These are phyloP conservation scores for Phytophthora hybrid DNA, from an alignment of 352 stramenopile genomes.

Conservation along the genomic window DNA sequence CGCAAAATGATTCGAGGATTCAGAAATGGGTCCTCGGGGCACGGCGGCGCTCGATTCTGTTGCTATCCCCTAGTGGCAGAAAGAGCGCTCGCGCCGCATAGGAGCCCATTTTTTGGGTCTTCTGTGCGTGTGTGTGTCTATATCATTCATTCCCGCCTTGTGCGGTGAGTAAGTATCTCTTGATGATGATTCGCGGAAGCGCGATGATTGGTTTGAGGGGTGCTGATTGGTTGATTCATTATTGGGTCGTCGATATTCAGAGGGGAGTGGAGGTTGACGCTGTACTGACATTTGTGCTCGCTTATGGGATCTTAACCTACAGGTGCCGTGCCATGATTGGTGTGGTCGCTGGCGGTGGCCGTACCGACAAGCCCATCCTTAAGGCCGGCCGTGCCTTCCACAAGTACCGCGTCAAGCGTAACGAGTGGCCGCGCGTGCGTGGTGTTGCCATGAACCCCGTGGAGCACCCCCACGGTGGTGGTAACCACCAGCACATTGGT, in stretches of 20 bases:
- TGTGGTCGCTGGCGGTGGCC: slow-evolving; percentile 98
- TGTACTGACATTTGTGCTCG: slow-evolving; percentile 45
- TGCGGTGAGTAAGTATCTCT: slow-evolving; percentile 89
- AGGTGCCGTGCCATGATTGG: slow-evolving; percentile 97
- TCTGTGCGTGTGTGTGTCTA: slow-evolving; percentile 47
- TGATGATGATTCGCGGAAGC: slow-evolving; percentile 16
- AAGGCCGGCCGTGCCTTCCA: slow-evolving; percentile 98
- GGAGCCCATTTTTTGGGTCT: slow-evolving; percentile 4
- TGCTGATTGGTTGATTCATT: neutral
- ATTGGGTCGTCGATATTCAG: slow-evolving; percentile 10
- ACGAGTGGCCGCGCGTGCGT: slow-evolving; percentile 99
- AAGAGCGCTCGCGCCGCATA: slow-evolving; percentile 36
- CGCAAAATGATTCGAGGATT: slow-evolving; percentile 38
- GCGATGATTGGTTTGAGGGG: slow-evolving; percentile 17
- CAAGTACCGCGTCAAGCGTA: slow-evolving; percentile 99
- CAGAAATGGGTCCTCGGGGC: slow-evolving; percentile 28
- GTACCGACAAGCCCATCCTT: slow-evolving; percentile 99
- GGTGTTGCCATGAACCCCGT: slow-evolving; percentile 99
- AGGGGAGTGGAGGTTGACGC: slow-evolving; percentile 10
- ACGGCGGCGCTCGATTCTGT: slow-evolving; percentile 40
- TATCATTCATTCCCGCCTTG: slow-evolving; percentile 65
- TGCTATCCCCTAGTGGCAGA: slow-evolving; percentile 19
- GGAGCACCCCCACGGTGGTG: slow-evolving; percentile 99
- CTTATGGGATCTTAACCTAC: slow-evolving; percentile 38
- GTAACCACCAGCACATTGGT: slow-evolving; percentile 99